Base-by-base conservation (phyloP, 2,329 filamentous ascomycete species). In the Teratosphaeria gauchensis region DNA sequence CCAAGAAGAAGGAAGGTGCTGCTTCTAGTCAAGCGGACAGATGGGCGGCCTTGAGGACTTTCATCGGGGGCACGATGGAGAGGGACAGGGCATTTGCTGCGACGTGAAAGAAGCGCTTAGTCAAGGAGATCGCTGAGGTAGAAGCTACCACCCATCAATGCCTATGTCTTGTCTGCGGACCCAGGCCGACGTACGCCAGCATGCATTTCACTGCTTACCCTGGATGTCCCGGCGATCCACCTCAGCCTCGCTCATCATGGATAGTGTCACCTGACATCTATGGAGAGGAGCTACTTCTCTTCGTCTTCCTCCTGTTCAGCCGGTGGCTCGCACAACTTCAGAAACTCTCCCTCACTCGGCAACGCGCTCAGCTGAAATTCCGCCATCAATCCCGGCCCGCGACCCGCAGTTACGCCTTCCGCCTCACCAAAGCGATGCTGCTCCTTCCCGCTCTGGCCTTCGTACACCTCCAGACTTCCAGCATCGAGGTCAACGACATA, bases 51-150 rank as follows among this genome's bases (percentile, higher is more conserved):
- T 72, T 97, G 73, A 84, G 92, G 66, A 85, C 80, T 9, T 95
- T 92, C 70, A 95, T 96, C 56, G 87, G 89, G 1, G 82, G 86
- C 51, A 96, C 90, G 0, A 90, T 96, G 85, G 90, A 96, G 75
- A 88, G 90, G 73, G 92, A 92, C 66, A 84, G 87, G 14, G 89
- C 87, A 2, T 95, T 95, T 55, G 62, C 57, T 56, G 63, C 61
- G 54, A 38, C 12, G 6, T 61, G 59, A 59, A 7, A 12, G 24
- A 11, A 6, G 51, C 28, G 21, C 5, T 32, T 11, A 11, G 11
- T 9, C 24, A 28, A 28, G 24, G 2, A 28, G 2, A 4, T 28
- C 24, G 24, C 24, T 28, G 24, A 28, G 24, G 24, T 28, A 28
- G 24, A 28, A 28, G 24, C 4, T 28, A 4, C 24, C n/a, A n/a